These are phyloP conservation scores for Eucalyptus victrix DNA, from an alignment of 345 rosid species.

Conservation along the genomic window DNA sequence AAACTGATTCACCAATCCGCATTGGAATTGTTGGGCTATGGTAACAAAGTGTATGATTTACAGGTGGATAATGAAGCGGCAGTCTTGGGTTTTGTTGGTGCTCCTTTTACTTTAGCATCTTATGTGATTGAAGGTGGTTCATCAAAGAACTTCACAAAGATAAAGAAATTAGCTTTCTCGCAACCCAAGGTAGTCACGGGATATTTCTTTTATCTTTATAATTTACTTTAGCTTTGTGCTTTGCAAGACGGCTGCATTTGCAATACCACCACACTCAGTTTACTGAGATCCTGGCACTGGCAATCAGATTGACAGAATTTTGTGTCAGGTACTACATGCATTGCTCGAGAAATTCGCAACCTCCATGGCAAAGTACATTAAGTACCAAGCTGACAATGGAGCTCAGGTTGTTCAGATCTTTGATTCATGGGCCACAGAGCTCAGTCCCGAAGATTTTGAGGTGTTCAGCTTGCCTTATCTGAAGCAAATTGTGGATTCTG, in stretches of 20 bases:
- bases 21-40: background rate
- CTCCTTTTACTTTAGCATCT: slow-evolving; percentile 97
- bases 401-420: slow-evolving; percentile 98
- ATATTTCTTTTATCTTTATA: background rate
- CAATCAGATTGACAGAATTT: background rate
- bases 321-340: slow-evolving; percentile 67
- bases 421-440: slow-evolving; percentile 98
- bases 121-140: slow-evolving; percentile 96
- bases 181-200: slow-evolving; percentile 55
- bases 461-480: slow-evolving; percentile 86
- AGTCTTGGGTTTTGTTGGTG: slow-evolving; percentile 93
- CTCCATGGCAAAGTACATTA: slow-evolving; percentile 80
- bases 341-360: slow-evolving; percentile 76
- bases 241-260: background rate
- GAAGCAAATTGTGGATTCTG: slow-evolving; percentile 75
- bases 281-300: background rate
- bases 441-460: slow-evolving; percentile 92
- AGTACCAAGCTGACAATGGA: slow-evolving; percentile 78
- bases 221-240: background rate
- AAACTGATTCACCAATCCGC: background rate
- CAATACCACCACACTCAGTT: background rate
- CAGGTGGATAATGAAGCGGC: slow-evolving; percentile 80
- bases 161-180: slow-evolving; percentile 81
- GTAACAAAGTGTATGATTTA: background rate
- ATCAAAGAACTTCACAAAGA: slow-evolving; percentile 81